Conservation (phyloP, 1,139 yeast species). For the Trichomonascaceae sp. region DNA sequence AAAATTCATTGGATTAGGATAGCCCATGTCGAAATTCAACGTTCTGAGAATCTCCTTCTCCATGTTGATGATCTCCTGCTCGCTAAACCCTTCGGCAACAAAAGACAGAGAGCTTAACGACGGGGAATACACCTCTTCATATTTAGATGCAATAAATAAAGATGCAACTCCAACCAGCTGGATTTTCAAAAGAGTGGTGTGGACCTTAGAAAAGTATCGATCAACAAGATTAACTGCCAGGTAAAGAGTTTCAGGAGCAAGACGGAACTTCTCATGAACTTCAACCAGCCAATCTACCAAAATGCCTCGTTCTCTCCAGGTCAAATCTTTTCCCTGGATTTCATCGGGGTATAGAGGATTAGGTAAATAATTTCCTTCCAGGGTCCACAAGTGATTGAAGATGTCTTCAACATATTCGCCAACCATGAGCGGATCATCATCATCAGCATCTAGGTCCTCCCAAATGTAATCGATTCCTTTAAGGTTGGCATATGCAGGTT, state of each 20-base stretch:
- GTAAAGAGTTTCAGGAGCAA: slow-evolving; percentile 85
- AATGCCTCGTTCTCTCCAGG: slow-evolving; percentile 79
- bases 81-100: slow-evolving; percentile 79
- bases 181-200: slow-evolving; percentile 74
- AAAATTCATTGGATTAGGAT: slow-evolving; percentile 93
- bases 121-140: slow-evolving; percentile 91
- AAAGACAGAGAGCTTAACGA: slow-evolving; percentile 82
- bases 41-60: slow-evolving; percentile 77
- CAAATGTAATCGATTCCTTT: slow-evolving; percentile 34
- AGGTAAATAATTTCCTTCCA: slow-evolving; percentile 74
- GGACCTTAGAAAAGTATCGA: slow-evolving; percentile 74
- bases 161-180: slow-evolving; percentile 90
- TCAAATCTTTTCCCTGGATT: slow-evolving; percentile 2
- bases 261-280: slow-evolving; percentile 79
- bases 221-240: slow-evolving; percentile 88
- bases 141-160: slow-evolving; percentile 87
- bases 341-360: slow-evolving; percentile 49
- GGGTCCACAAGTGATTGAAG: slow-evolving; percentile 67
- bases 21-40: slow-evolving; percentile 71
- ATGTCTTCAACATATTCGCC: slow-evolving; percentile 88
- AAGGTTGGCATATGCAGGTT: slow-evolving; percentile 1
- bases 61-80: slow-evolving; percentile 80
- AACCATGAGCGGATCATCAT: slow-evolving; percentile 93
- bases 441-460: slow-evolving; percentile 93
- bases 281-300: slow-evolving; percentile 94